phyloP scores from a whole-genome alignment of 2,329 filamentous ascomycete genomes.

The Tolypocladium endophyticum region DNA sequence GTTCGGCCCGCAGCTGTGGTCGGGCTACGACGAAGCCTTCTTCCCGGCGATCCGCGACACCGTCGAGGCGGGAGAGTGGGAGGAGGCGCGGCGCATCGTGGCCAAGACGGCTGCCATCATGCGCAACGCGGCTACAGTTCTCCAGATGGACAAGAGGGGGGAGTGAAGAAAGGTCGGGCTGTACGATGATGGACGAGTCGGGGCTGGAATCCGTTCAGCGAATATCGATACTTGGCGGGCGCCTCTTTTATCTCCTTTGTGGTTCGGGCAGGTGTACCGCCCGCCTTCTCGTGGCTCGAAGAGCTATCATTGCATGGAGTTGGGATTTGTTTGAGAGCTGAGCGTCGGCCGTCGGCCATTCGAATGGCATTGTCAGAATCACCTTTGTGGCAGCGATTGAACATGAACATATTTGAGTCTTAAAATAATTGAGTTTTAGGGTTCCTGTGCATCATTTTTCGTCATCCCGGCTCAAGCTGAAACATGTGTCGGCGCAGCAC shows the following conservation, averaged over 20 bases:
- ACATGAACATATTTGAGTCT: not conserved
- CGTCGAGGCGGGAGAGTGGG: constrained; percentile 62
- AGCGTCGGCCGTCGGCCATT: not conserved
- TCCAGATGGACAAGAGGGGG: constrained; percentile 15
- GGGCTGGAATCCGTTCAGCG: not conserved
- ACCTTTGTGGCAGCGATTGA: not conserved
- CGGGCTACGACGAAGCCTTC: constrained; percentile 24
- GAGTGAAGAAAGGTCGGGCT: not conserved
- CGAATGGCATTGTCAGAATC: not conserved
- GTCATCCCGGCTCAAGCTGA: too few relatives aligned
- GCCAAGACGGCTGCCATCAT: constrained; percentile 63
- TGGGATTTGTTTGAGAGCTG: constrained; percentile 9
- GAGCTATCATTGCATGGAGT: constrained; percentile 22
- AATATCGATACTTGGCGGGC: constrained; percentile 1
- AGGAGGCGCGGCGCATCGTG: constrained; percentile 54
- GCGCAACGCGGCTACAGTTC: constrained; percentile 39
- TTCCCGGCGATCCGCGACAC: constrained; percentile 74
- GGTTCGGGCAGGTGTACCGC: not conserved
- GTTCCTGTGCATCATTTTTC: too few relatives aligned
- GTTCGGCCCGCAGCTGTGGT: constrained; percentile 75
- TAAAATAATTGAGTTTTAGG: not conserved
- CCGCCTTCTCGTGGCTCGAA: constrained; percentile 6
- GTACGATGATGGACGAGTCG: not conserved
- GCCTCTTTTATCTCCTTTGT: constrained; percentile 5
- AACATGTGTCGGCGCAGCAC: not conserved